Conservation (phyloP, 805 yeast species). For the Ogataea kodamae region DNA sequence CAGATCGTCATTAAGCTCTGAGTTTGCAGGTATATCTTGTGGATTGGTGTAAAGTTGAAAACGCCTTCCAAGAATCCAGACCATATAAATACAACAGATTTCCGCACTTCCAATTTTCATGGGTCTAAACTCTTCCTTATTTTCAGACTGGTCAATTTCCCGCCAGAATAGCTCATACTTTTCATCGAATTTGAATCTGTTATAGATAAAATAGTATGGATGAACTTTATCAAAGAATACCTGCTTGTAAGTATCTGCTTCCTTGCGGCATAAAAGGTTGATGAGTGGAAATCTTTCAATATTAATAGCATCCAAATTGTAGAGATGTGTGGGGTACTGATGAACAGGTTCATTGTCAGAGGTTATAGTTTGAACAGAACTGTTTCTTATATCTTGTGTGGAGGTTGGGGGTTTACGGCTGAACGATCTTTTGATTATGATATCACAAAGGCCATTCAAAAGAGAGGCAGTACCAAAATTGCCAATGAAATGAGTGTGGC, state of each 20-base stretch:
- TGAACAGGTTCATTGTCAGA: conserved; percentile 35
- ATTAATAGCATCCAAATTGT: conserved; percentile 30
- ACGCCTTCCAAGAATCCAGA: conserved; percentile 41
- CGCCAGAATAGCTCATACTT: conserved; percentile 40
- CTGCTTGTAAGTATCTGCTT: conserved; percentile 36
- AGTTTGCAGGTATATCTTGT: conserved; percentile 20
- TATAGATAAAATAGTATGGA: conserved; percentile 42
- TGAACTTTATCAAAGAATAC: conserved; percentile 42
- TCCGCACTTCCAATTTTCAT: conserved; percentile 31
- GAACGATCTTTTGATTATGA: conserved; percentile 37
- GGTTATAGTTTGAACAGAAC: conserved; percentile 33
- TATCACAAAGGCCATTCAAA: conserved; percentile 41
- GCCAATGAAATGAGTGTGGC: conserved; percentile 47
- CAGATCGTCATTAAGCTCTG: conserved; percentile 26
- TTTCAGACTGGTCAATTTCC: conserved; percentile 24
- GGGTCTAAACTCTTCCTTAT: conserved; percentile 10
- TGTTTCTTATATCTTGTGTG: conserved; percentile 32
- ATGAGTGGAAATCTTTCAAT: conserved; percentile 39
- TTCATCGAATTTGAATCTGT: conserved; percentile 31
- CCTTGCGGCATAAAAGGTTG: conserved; percentile 31
- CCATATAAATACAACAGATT: conserved; percentile 45
- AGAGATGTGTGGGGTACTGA: conserved; percentile 34
- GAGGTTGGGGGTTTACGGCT: conserved; percentile 36
- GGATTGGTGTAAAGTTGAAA: conserved; percentile 31
- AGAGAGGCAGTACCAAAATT: conserved; percentile 44